Evolutionary conservation across 106 monocot genomes (phyloP).

Genomic region (Dendrobium officinale): DNA sequence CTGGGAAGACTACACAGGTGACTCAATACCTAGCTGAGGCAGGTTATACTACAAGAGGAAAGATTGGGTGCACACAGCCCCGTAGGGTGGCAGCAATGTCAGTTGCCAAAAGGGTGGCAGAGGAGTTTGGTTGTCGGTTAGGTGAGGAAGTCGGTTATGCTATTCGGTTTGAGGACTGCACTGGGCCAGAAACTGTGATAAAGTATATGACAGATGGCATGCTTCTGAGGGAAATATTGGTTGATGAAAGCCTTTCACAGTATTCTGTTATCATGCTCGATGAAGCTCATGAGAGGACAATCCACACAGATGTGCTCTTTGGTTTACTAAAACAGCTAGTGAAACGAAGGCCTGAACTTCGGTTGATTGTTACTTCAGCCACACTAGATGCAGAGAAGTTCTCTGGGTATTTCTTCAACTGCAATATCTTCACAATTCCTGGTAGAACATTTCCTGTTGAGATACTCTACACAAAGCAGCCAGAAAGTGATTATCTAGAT

Average conservation of each 20-base stretch:
- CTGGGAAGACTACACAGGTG: slow-evolving; percentile 94
- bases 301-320: slow-evolving; percentile 88
- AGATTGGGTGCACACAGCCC: slow-evolving; percentile 96
- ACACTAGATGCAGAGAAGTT: slow-evolving; percentile 95
- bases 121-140: slow-evolving; percentile 87
- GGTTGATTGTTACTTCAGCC: slow-evolving; percentile 91
- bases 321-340: slow-evolving; percentile 81
- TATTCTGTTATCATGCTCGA: slow-evolving; percentile 95
- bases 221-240: slow-evolving; percentile 81
- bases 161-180: slow-evolving; percentile 95
- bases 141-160: slow-evolving; percentile 98
- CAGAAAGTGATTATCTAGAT: slow-evolving; percentile 91
- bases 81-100: slow-evolving; percentile 95
- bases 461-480: slow-evolving; percentile 87
- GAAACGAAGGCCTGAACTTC: slow-evolving; percentile 62
- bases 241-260: slow-evolving; percentile 86
- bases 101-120: slow-evolving; percentile 97
- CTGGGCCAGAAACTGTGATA: slow-evolving; percentile 87
- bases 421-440: slow-evolving; percentile 89
- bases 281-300: slow-evolving; percentile 97
- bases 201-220: slow-evolving; percentile 99
- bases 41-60: slow-evolving; percentile 81
- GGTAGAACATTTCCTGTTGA: slow-evolving; percentile 95
- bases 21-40: slow-evolving; percentile 94
- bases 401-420: slow-evolving; percentile 93